Percentiles rank a stretch among this genome's conserved stretches.
Evolutionary conservation across 225 moss, liverwort and hornwort genomes (phyloP).

Genomic region (Anthoceros angustus): DNA sequence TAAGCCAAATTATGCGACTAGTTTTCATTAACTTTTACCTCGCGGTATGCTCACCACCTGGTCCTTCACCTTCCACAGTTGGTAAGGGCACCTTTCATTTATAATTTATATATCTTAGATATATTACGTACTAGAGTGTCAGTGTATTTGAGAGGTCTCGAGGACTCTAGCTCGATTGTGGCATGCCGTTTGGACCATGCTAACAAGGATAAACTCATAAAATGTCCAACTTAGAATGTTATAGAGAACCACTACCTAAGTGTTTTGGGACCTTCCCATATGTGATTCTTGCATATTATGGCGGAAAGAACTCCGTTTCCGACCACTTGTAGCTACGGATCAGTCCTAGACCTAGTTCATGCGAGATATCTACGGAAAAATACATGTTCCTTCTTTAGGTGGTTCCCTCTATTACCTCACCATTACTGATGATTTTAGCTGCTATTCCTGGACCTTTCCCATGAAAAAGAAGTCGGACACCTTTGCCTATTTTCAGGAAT

Average conservation of each 20-base stretch:
- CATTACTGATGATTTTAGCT: not conserved
- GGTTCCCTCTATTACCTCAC: no score
- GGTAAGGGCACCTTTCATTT: not conserved
- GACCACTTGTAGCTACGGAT: not conserved
- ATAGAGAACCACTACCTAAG: slow-evolving; percentile 1
- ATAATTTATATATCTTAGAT: not conserved
- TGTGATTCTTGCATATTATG: not conserved
- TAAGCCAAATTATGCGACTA: not conserved
- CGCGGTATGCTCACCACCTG: not conserved
- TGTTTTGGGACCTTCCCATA: not conserved
- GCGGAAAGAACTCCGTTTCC: not conserved
- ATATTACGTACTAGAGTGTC: not conserved
- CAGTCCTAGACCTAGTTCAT: not conserved
- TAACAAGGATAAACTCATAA: not conserved
- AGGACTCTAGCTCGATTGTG: not conserved
- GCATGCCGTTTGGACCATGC: no score
- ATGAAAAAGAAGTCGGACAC: slow-evolving; percentile 1
- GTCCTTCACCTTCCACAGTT: not conserved
- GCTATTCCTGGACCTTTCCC: not conserved
- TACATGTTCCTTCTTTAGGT: no score
- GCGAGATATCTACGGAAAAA: not conserved
- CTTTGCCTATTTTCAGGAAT: slow-evolving; percentile 1
- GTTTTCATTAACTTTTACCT: not conserved
- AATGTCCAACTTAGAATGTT: not conserved
- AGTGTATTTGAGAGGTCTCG: not conserved